These are phyloP conservation scores for Calvatia gigantea DNA, from an alignment of 768 basidiomycete species.

Conservation along the genomic window DNA sequence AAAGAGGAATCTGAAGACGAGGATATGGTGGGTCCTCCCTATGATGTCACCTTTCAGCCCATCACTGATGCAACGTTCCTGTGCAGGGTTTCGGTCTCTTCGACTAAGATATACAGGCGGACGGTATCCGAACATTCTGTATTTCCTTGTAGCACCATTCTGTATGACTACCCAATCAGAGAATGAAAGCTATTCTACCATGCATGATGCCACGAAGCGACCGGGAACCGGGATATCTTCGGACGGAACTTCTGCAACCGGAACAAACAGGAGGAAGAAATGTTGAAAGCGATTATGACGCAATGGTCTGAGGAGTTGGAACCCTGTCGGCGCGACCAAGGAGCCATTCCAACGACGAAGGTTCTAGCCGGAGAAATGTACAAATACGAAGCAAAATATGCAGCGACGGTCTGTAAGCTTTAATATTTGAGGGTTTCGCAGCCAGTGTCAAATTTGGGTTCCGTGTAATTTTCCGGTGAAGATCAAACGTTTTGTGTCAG, in stretches of 20 bases:
- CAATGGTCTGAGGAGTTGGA: neutral
- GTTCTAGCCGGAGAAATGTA: neutral
- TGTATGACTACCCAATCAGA: neutral
- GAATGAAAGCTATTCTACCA: neutral
- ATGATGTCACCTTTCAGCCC: neutral
- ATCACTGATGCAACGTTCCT: constrained; percentile 11
- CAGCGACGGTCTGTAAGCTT: no score
- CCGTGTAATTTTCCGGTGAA: neutral
- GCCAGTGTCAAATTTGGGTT: no score
- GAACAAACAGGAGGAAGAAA: constrained; percentile 1
- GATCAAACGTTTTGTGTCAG: constrained; percentile 26
- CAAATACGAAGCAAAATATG: neutral
- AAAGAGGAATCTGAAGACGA: constrained; percentile 84
- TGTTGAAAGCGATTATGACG: neutral
- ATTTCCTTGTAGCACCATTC: neutral
- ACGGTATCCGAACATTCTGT: constrained; percentile 17
- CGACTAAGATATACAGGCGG: constrained; percentile 49
- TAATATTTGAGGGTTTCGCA: no score
- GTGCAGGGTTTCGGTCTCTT: constrained; percentile 90
- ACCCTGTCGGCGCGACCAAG: neutral
- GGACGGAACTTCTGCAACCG: neutral
- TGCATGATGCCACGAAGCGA: neutral
- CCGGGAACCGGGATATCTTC: constrained; percentile 4
- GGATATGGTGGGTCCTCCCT: constrained; percentile 68
- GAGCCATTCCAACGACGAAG: neutral